Evolutionary conservation across 768 basidiomycete species (phyloP).

Genomic region (Collybia sordida): DNA sequence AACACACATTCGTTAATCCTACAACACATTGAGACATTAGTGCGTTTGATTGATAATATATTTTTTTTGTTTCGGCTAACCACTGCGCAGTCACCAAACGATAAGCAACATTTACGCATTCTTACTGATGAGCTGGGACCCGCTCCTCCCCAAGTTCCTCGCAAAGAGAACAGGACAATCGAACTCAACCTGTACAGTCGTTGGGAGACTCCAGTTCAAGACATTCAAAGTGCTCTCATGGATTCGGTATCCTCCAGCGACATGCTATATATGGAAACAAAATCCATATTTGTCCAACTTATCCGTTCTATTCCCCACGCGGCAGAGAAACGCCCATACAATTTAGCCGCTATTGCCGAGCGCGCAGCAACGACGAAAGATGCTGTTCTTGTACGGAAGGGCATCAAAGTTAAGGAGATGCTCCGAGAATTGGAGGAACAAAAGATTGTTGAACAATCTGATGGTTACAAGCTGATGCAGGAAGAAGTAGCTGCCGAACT

Average conservation of each 20-base stretch:
- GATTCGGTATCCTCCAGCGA: conserved; percentile 96
- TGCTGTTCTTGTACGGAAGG: conserved; percentile 90
- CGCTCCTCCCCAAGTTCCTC: conserved; percentile 92
- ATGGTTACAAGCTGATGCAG: conserved; percentile 93
- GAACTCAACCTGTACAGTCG: conserved; percentile 93
- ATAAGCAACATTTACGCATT: conserved; percentile 96
- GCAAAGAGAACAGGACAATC: conserved; percentile 95
- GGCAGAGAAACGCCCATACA: conserved; percentile 84
- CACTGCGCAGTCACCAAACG: conserved; percentile 79
- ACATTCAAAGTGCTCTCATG: conserved; percentile 95
- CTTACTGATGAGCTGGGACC: conserved; percentile 94
- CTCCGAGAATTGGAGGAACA: conserved; percentile 91
- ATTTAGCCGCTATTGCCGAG: conserved; percentile 87
- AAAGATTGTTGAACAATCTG: conserved; percentile 76
- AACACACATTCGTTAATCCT: conserved; percentile 95
- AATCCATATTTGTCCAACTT: conserved; percentile 97
- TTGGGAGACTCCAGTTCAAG: conserved; percentile 99
- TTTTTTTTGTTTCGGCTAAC: conserved; percentile 2
- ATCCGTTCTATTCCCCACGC: conserved; percentile 90
- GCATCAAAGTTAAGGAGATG: conserved; percentile 99
- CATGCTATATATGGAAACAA: conserved; percentile 99
- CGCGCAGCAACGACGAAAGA: conserved; percentile 97
- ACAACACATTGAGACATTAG: conserved; percentile 93
- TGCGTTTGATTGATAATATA: conserved; percentile 37
- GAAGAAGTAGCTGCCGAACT: conserved; percentile 97